phyloP scores from a whole-genome alignment of 768 basidiomycete genomes.

The Amanita rimosa region DNA sequence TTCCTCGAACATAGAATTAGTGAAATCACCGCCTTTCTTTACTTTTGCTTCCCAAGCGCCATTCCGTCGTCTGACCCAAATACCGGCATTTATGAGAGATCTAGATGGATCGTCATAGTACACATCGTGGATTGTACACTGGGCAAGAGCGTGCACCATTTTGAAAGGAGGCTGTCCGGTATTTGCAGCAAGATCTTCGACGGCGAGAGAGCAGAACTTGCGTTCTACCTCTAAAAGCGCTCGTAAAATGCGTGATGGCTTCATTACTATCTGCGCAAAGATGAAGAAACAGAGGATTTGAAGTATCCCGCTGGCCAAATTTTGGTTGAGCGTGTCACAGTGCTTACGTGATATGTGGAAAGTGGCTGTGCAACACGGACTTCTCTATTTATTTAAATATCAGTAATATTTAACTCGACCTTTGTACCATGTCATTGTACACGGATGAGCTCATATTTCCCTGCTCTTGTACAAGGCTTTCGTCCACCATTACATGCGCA shows the following conservation, averaged over 20 bases:
- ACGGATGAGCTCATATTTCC: no score
- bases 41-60: slow-evolving; percentile 1
- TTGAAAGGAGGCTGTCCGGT: slow-evolving; percentile 2
- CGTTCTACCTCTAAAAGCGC: slow-evolving; percentile 2
- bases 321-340: no score
- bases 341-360: no score
- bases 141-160: background rate
- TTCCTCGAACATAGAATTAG: slow-evolving; percentile 4
- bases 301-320: no score
- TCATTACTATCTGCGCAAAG: slow-evolving; percentile 2
- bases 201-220: slow-evolving; percentile 4
- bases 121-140: background rate
- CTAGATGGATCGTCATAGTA: slow-evolving; percentile 3
- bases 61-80: slow-evolving; percentile 3
- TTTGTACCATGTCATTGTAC: no score
- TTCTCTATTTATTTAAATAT: no score
- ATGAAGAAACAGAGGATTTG: background rate
- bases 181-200: slow-evolving; percentile 2
- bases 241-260: slow-evolving; percentile 1
- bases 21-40: slow-evolving; percentile 3
- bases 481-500: no score
- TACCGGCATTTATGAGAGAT: slow-evolving; percentile 1
- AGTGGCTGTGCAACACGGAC: no score
- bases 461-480: no score
- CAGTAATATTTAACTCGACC: no score